Evolutionary conservation across 441 rosid genomes (phyloP), one percentile per base, ranked within the genome.

Genomic region (Populus hybrid): DNA sequence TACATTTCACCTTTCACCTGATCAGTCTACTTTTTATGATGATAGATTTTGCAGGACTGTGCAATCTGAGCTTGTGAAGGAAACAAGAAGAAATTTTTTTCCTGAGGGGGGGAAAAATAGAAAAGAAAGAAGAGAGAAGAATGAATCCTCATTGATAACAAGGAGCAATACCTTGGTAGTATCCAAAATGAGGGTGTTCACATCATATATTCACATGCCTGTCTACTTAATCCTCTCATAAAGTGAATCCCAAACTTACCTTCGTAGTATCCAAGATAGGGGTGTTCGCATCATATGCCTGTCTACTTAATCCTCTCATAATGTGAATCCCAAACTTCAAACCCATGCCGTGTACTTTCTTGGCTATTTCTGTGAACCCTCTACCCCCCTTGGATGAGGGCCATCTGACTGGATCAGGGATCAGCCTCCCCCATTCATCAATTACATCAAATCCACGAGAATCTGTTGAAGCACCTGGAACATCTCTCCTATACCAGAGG

Each of bases 301-400:
- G 31, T 29, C 4, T 29, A 29, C 31, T 29, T 29, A 29, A 29
- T 29, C 31, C 31, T 79, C 93, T 90, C 98, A 95, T 95, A 64
- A 94, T 91, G 84, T 95, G 98, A 84, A 94, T 89, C 79, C 99
- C 99, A 82, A 95, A 94, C 89, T 91, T 95, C 85, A 95, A 86
- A 82, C 97, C 98, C 93, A 90, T 87, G 76, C 76, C 40, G 63
- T 90, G 98, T 50, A 92, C 95, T 84, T 90, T 91, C 78, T 79
- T 86, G 0, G 98, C 94, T 2, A 95, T 94, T 83, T 90, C 88
- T 0, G 89, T 80, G 83, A 95, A 95, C 38, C 97, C 97, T n/a
- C n/a, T n/a, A n/a, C n/a, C n/a, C 9, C 84, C 90, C 71, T 8
- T 81, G 53, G 97, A 91, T n/a, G 98, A 95, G n/a, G 99, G 99